A percentile compares a stretch with the other conserved stretches of the same genome.
Evolutionary conservation across 352 stramenopile species (phyloP).

Genomic region (Phytophthora gonapodyides): DNA sequence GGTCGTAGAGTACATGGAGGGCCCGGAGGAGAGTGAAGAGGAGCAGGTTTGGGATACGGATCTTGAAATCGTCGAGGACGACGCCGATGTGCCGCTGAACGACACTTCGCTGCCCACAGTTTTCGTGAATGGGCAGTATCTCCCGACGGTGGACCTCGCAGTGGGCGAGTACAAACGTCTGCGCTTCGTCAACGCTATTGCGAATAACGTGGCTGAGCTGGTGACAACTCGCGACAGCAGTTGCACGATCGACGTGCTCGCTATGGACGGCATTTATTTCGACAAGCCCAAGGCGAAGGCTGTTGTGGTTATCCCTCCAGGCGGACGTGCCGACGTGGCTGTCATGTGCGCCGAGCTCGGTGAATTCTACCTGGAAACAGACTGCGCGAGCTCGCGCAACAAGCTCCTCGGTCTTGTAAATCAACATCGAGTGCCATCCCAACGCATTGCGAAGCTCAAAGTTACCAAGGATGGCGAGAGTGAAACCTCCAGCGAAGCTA

Average conservation of each 20-base stretch:
- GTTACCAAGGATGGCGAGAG: constrained; percentile 30
- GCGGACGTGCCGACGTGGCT: constrained; percentile 66
- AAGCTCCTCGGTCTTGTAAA: constrained; percentile 61
- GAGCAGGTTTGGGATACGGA: constrained; percentile 29
- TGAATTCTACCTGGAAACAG: constrained; percentile 70
- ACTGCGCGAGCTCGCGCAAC: constrained; percentile 61
- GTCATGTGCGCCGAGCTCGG: constrained; percentile 53
- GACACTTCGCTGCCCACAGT: constrained; percentile 72
- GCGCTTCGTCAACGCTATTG: constrained; percentile 76
- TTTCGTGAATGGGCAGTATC: constrained; percentile 78
- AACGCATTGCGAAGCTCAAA: constrained; percentile 61
- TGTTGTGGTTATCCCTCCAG: constrained; percentile 68
- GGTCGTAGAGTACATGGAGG: constrained; percentile 26
- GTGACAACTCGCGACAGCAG: constrained; percentile 42
- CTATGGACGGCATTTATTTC: constrained; percentile 77
- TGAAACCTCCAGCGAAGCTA: constrained; percentile 24
- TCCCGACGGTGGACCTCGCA: constrained; percentile 58
- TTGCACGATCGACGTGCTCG: constrained; percentile 63
- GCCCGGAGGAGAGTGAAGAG: constrained; percentile 14
- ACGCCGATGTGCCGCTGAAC: constrained; percentile 57
- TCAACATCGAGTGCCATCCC: constrained; percentile 72
- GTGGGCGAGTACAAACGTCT: constrained; percentile 66
- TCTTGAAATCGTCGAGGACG: constrained; percentile 38
- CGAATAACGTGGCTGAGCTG: constrained; percentile 81
- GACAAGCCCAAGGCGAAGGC: constrained; percentile 42